A percentile compares a stretch with the other conserved stretches of the same genome.
Evolutionary conservation across 2,329 filamentous ascomycete genomes (phyloP).

Genomic region (Aspergillus fumigatiaffinis): DNA sequence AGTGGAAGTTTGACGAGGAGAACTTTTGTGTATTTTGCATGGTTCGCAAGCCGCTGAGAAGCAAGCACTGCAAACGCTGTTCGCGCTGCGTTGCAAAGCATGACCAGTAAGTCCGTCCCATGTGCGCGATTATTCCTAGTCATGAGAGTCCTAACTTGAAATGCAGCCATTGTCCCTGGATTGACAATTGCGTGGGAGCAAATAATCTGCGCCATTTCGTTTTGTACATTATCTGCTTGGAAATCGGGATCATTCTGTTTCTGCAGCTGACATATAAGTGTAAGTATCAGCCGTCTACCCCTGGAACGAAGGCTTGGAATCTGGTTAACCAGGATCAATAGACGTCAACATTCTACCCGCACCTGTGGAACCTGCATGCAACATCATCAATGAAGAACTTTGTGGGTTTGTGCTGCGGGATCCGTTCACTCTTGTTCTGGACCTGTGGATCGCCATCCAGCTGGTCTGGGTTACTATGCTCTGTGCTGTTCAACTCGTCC

Average conservation of each 20-base stretch:
- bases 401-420: slow-evolving; percentile 78
- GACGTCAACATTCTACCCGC: slow-evolving; percentile 61
- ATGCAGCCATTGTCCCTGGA: slow-evolving; percentile 91
- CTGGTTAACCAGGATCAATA: slow-evolving; percentile 27
- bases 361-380: slow-evolving; percentile 56
- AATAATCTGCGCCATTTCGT: slow-evolving; percentile 98
- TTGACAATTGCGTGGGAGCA: slow-evolving; percentile 90
- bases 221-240: slow-evolving; percentile 76
- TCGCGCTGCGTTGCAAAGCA: slow-evolving; percentile 91
- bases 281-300: slow-evolving; percentile 41
- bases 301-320: background rate
- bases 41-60: slow-evolving; percentile 85
- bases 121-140: background rate
- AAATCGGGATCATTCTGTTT: slow-evolving; percentile 68
- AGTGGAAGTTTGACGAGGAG: slow-evolving; percentile 87
- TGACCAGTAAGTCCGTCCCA: slow-evolving; percentile 69
- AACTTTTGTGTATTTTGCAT: slow-evolving; percentile 95
- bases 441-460: slow-evolving; percentile 76
- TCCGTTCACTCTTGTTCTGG: slow-evolving; percentile 75
- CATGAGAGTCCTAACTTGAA: slow-evolving; percentile 4
- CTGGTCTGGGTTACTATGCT: slow-evolving; percentile 98
- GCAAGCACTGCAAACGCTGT: slow-evolving; percentile 93
- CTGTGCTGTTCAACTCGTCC: slow-evolving; percentile 85
- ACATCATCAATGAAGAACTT: slow-evolving; percentile 67
- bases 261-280: slow-evolving; percentile 70